Percentiles rank a stretch among this genome's conserved stretches.
Conservation (phyloP, 2,329 filamentous ascomycete species). For the Sclerotinia nivalis region DNA sequence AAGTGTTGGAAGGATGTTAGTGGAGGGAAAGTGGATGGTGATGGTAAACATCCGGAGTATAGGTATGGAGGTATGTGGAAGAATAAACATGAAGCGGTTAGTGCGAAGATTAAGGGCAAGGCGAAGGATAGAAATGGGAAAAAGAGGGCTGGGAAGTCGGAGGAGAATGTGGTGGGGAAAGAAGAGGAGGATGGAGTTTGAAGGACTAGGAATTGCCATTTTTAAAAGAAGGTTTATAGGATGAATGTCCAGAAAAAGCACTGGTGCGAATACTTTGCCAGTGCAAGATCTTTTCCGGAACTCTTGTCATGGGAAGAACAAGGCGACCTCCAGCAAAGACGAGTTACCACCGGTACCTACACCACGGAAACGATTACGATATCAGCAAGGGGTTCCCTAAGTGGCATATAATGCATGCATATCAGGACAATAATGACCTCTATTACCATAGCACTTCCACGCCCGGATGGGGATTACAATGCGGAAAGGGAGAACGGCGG, state of each 20-base stretch:
- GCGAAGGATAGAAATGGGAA: slow-evolving; percentile 25
- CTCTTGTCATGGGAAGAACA: too few relatives aligned
- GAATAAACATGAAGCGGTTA: slow-evolving; percentile 30
- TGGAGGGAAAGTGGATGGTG: slow-evolving; percentile 25
- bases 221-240: background rate
- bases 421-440: background rate
- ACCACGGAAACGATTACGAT: background rate
- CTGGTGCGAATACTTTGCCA: background rate
- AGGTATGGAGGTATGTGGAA: slow-evolving; percentile 32
- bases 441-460: background rate
- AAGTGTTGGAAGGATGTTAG: slow-evolving; percentile 17
- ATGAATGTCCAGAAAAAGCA: too few relatives aligned
- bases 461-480: background rate
- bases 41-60: slow-evolving; percentile 19
- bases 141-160: background rate
- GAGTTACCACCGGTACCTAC: background rate
- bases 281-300: background rate
- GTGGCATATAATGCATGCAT: background rate
- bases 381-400: background rate
- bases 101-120: slow-evolving; percentile 31
- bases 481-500: background rate
- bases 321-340: background rate
- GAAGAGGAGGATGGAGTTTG: background rate
- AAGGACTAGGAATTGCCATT: background rate
- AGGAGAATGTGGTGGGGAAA: background rate